Percentiles rank a stretch among this genome's conserved stretches.
phyloP scores from a whole-genome alignment of 164 flowering plant genomes.

The Vitis labrusca region DNA sequence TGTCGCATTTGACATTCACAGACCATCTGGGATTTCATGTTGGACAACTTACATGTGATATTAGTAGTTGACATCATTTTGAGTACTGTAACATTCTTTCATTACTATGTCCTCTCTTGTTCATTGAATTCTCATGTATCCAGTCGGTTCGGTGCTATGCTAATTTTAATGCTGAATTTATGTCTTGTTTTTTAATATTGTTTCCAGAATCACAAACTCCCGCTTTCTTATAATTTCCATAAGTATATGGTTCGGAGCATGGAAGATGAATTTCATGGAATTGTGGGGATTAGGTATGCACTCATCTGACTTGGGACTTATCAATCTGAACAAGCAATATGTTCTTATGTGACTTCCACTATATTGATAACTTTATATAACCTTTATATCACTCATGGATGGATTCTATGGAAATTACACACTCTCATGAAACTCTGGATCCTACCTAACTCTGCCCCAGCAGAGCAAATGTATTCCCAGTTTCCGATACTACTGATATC shows the following conservation, averaged over 20 bases:
- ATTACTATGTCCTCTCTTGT: too few species aligned
- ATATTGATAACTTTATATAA: background rate
- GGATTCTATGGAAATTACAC: too few species aligned
- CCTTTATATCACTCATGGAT: too few species aligned
- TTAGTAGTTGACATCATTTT: background rate
- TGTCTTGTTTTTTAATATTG: background rate
- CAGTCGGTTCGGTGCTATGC: too few species aligned
- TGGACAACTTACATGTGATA: too few species aligned
- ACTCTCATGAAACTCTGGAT: too few species aligned
- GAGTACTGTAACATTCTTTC: background rate
- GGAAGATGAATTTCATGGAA: constrained; percentile 96
- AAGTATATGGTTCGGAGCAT: constrained; percentile 93
- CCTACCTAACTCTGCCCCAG: too few species aligned
- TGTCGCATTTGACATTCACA: too few species aligned
- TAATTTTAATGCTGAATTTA: background rate
- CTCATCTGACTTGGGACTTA: background rate
- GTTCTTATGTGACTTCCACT: background rate
- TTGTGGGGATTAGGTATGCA: constrained; percentile 83
- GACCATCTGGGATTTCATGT: too few species aligned
- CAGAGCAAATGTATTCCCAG: too few species aligned
- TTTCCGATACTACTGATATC: too few species aligned
- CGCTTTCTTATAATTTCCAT: constrained; percentile 81
- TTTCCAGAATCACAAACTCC: constrained; percentile 83
- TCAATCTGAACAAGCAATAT: background rate
- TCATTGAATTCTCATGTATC: too few species aligned